Evolutionary conservation across 2,329 filamentous ascomycete genomes (phyloP).

Genomic region (Graphilbum ipis-grandicollis): DNA sequence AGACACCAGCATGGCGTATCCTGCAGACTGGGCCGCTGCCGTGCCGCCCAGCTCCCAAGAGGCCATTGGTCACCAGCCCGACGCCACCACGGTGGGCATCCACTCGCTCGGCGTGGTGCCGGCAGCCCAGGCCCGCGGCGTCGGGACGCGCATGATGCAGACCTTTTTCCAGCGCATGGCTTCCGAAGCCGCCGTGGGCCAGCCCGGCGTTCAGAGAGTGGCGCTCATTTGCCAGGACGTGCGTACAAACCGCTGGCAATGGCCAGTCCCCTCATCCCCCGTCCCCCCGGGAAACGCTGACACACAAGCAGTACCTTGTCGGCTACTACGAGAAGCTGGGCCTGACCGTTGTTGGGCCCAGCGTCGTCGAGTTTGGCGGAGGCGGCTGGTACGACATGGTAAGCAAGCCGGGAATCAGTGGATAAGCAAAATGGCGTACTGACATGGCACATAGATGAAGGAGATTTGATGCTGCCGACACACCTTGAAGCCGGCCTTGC

Average conservation of each 20-base stretch:
- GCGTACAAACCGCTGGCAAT: no score
- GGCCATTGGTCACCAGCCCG: conserved; percentile 50
- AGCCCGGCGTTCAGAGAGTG: conserved; percentile 33
- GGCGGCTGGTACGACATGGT: conserved; percentile 77
- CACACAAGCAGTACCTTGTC: conserved; percentile 36
- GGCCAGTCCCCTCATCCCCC: no score
- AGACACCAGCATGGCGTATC: conserved; percentile 61
- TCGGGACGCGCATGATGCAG: conserved; percentile 58
- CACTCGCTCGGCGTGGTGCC: conserved; percentile 72
- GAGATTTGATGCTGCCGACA: no score
- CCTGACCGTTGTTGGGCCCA: conserved; percentile 52
- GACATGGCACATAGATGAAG: no score
- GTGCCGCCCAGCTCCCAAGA: conserved; percentile 20
- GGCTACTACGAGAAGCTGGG: conserved; percentile 62
- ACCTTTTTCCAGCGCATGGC: conserved; percentile 64
- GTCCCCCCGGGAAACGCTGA: no score
- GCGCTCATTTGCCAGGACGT: conserved; percentile 62
- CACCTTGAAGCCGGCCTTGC: no score
- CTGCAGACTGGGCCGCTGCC: conserved; percentile 42
- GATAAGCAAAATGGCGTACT: not conserved
- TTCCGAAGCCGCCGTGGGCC: conserved; percentile 45
- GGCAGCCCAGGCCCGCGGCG: conserved; percentile 52
- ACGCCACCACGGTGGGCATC: conserved; percentile 58
- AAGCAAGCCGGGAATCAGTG: conserved; percentile 2
- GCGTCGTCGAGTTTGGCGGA: conserved; percentile 55